phyloP scores from a whole-genome alignment of 768 basidiomycete species.

The Auriscalpium vulgare region DNA sequence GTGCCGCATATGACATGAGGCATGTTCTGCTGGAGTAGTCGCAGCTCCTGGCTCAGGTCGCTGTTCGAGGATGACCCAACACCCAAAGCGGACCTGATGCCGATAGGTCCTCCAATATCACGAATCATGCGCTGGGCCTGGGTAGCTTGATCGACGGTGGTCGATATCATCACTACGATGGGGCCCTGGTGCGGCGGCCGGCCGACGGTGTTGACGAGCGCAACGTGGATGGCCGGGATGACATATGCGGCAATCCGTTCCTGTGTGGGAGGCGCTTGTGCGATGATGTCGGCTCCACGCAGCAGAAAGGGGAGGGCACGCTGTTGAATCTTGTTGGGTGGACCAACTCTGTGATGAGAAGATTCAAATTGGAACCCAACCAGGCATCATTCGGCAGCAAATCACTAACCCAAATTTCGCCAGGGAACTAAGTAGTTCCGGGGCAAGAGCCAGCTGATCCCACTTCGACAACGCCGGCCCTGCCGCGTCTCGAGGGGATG shows the following conservation, averaged over 20 bases:
- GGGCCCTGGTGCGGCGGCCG: conserved; percentile 68
- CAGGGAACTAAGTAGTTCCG: conserved; percentile 82
- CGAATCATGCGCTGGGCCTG: conserved; percentile 95
- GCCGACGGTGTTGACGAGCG: conserved; percentile 52
- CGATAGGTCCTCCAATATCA: conserved; percentile 88
- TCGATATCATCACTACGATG: conserved; percentile 88
- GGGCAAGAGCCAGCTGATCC: conserved; percentile 84
- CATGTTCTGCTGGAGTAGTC: conserved; percentile 81
- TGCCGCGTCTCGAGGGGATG: conserved; percentile 48
- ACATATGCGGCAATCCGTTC: conserved; percentile 97
- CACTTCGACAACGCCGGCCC: conserved; percentile 89
- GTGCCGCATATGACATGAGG: conserved; percentile 96
- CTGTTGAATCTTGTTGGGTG: conserved; percentile 98
- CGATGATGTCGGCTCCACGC: conserved; percentile 92
- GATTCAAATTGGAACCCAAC: background rate
- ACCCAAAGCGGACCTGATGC: conserved; percentile 83
- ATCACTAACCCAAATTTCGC: conserved; percentile 83
- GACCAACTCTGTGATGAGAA: conserved; percentile 62
- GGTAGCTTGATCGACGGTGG: conserved; percentile 97
- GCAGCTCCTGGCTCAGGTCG: conserved; percentile 66
- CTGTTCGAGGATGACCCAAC: conserved; percentile 65
- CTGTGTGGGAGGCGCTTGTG: conserved; percentile 97
- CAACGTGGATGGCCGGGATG: conserved; percentile 82
- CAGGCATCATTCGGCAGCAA: too few relatives aligned
- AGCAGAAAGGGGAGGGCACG: conserved; percentile 93